phyloP scores from a whole-genome alignment of 1,139 yeast genomes.

The Hansenula sp. region DNA sequence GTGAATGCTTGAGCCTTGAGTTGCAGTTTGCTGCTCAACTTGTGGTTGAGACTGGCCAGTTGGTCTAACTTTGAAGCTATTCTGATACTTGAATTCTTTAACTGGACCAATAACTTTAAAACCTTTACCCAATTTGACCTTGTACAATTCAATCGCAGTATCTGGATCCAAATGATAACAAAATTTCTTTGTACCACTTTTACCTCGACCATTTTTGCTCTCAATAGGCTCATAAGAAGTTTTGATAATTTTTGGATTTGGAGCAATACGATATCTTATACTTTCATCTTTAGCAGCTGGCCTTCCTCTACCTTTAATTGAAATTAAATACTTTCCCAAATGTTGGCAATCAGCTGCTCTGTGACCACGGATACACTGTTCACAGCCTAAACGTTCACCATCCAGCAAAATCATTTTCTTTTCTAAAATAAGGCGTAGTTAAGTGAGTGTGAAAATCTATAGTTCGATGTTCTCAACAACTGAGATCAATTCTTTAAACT shows the following conservation, averaged over 20 bases:
- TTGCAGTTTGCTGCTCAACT: too few species aligned
- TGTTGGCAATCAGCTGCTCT: constrained; percentile 86
- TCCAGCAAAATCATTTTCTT: constrained; percentile 78
- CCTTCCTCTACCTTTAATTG: constrained; percentile 86
- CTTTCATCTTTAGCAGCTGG: constrained; percentile 36
- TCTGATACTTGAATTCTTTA: not conserved
- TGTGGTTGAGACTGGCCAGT: too few species aligned
- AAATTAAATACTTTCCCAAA: constrained; percentile 70
- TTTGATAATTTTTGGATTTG: constrained; percentile 6
- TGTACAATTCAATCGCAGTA: constrained; percentile 6
- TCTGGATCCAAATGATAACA: constrained; percentile 14
- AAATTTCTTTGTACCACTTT: not conserved
- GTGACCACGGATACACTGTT: constrained; percentile 89
- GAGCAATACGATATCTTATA: constrained; percentile 11
- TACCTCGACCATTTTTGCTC: constrained; percentile 8
- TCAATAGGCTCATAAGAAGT: constrained; percentile 8
- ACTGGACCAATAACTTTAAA: constrained; percentile 8
- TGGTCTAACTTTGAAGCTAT: constrained; percentile 1
- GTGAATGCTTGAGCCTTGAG: too few species aligned
- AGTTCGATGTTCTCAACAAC: too few species aligned
- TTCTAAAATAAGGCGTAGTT: too few species aligned
- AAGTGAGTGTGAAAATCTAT: too few species aligned
- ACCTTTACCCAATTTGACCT: constrained; percentile 12
- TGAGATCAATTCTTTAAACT: too few species aligned
- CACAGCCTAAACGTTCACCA: constrained; percentile 85